These are phyloP conservation scores for Mortierella sp. DNA, from an alignment of 371 early-diverging fungal species.

Conservation along the genomic window DNA sequence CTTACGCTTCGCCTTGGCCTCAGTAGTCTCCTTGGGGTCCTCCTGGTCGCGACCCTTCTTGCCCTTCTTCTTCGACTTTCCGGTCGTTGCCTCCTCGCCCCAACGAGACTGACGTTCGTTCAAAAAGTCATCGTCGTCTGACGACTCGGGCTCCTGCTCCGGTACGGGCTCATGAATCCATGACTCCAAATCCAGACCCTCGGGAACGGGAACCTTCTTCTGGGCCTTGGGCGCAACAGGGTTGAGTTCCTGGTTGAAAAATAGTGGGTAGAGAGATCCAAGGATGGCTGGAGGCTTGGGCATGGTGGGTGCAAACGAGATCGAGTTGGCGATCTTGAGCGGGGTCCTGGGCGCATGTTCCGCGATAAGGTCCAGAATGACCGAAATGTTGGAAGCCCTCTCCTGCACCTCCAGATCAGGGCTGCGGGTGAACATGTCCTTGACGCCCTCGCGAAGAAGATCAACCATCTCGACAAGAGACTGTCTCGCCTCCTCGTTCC, in stretches of 20 bases:
- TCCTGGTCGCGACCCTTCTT: constrained; percentile 54
- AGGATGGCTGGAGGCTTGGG: constrained; percentile 56
- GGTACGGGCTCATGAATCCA: constrained; percentile 84
- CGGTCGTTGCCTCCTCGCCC: constrained; percentile 41
- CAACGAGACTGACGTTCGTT: constrained; percentile 45
- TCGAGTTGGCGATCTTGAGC: constrained; percentile 50
- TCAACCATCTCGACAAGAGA: constrained; percentile 68
- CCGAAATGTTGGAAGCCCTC: constrained; percentile 71
- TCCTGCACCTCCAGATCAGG: constrained; percentile 89
- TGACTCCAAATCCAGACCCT: constrained; percentile 88
- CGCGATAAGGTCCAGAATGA: constrained; percentile 69
- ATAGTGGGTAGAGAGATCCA: constrained; percentile 71
- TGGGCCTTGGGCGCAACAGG: constrained; percentile 96
- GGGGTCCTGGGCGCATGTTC: constrained; percentile 50
- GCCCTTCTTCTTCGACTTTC: constrained; percentile 57
- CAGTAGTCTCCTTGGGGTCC: constrained; percentile 41
- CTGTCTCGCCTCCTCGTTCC: constrained; percentile 69
- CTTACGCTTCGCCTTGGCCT: constrained; percentile 62
- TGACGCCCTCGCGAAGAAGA: constrained; percentile 46
- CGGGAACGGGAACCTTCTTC: constrained; percentile 89
- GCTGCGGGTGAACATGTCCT: constrained; percentile 60
- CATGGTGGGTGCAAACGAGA: constrained; percentile 52
- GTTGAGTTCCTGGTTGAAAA: constrained; percentile 88
- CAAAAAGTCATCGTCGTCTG: constrained; percentile 56
- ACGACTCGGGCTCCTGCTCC: constrained; percentile 62